Evolutionary conservation across 2,329 filamentous ascomycete genomes (phyloP).

Genomic region (Sporothrix schenckii): DNA sequence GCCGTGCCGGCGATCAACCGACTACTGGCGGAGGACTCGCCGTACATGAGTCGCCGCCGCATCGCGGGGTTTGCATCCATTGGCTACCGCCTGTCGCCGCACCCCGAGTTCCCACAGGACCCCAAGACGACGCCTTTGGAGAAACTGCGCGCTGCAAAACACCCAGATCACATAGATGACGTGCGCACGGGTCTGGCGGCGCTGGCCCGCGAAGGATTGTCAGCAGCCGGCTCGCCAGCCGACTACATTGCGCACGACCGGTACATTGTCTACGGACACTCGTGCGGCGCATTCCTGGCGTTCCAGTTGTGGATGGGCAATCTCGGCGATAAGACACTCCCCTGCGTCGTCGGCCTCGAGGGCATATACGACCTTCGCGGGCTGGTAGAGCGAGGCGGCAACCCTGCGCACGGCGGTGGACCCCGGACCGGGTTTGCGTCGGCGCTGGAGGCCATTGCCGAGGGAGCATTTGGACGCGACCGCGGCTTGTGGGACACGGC

Average conservation of each 20-base stretch:
- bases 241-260: slow-evolving; percentile 38
- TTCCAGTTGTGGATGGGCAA: slow-evolving; percentile 58
- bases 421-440: slow-evolving; percentile 48
- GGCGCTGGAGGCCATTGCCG: slow-evolving; percentile 40
- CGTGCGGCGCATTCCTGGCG: slow-evolving; percentile 64
- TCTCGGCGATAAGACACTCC: slow-evolving; percentile 23
- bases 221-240: slow-evolving; percentile 37
- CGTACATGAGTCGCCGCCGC: slow-evolving; percentile 49
- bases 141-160: slow-evolving; percentile 50
- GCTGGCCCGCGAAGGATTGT: slow-evolving; percentile 42
- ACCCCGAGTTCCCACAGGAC: slow-evolving; percentile 53
- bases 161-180: slow-evolving; percentile 65
- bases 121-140: slow-evolving; percentile 43
- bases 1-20: slow-evolving; percentile 47
- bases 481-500: slow-evolving; percentile 55
- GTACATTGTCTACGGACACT: slow-evolving; percentile 65
- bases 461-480: slow-evolving; percentile 62
- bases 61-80: slow-evolving; percentile 66
- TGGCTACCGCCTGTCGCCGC: slow-evolving; percentile 64
- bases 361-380: slow-evolving; percentile 68
- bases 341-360: slow-evolving; percentile 62
- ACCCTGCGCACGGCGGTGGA: slow-evolving; percentile 50
- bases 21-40: slow-evolving; percentile 32
- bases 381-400: slow-evolving; percentile 52
- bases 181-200: slow-evolving; percentile 55